phyloP scores from a whole-genome alignment of 179 eudicot genomes.

The Beta macrorhiza region DNA sequence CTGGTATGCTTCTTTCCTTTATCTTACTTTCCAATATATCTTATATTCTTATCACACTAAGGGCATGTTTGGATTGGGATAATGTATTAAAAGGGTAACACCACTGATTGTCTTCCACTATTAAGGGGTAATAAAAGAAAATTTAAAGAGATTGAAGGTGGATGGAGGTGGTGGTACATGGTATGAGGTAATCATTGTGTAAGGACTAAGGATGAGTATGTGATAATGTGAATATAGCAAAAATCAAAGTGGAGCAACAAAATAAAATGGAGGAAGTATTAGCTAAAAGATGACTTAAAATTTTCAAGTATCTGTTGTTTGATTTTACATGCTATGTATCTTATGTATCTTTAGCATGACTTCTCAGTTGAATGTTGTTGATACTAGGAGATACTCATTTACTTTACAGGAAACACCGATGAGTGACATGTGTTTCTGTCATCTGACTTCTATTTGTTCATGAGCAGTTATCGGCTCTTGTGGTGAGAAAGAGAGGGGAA shows the following conservation, averaged over 20 bases:
- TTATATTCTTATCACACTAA: not conserved
- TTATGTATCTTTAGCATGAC: not conserved
- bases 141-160: no score
- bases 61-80: not conserved
- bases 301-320: not conserved
- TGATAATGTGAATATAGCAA: no score
- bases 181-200: no score
- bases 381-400: not conserved
- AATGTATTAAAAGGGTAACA: no score
- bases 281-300: not conserved
- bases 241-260: no score
- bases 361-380: not conserved
- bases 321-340: not conserved
- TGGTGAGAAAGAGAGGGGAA: conserved; percentile 85
- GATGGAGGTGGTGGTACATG: no score
- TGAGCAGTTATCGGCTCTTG: conserved; percentile 75
- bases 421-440: not conserved
- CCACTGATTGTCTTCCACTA: no score
- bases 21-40: not conserved
- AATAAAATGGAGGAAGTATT: not conserved
- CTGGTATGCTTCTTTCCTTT: conserved; percentile 50
- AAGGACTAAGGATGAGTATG: no score
- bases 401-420: not conserved
- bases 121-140: no score
- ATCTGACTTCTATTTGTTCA: conserved; percentile 14